phyloP scores from a whole-genome alignment of 2,329 filamentous ascomycete genomes.

The Ceratocystis ficicola region DNA sequence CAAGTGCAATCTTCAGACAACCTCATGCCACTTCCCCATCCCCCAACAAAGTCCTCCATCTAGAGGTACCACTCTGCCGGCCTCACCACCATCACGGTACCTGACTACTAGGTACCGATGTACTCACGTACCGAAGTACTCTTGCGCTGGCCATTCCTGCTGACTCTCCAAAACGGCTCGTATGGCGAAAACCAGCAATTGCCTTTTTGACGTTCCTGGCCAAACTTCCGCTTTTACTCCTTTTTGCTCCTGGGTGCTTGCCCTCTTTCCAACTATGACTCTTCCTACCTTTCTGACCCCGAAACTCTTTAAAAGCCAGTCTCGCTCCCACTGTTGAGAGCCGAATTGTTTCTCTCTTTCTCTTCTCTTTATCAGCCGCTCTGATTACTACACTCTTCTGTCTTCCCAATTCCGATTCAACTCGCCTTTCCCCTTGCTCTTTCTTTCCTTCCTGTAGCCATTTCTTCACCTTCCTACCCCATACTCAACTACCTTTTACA shows the following conservation, averaged over 20 bases:
- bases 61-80: neutral
- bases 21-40: neutral
- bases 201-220: neutral
- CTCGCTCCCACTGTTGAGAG: neutral
- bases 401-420: neutral
- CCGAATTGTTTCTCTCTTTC: neutral
- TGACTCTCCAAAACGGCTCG: conserved; percentile 4
- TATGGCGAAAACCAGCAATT: neutral
- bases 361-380: neutral
- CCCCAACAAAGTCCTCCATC: conserved; percentile 4
- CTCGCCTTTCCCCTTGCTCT: neutral
- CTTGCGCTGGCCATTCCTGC: neutral
- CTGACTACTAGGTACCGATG: neutral
- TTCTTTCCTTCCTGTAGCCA: neutral
- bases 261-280: conserved; percentile 1
- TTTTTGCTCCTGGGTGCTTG: neutral
- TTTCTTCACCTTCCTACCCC: neutral
- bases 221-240: neutral
- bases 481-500: neutral
- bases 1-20: neutral
- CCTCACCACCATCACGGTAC: conserved; percentile 1
- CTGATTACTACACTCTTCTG: neutral
- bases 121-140: too few species aligned
- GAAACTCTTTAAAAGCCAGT: conserved; percentile 1
- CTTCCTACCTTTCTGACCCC: neutral